These are phyloP conservation scores for Haematococcus lacustris DNA, from an alignment of 139 green algal species.

Conservation along the genomic window DNA sequence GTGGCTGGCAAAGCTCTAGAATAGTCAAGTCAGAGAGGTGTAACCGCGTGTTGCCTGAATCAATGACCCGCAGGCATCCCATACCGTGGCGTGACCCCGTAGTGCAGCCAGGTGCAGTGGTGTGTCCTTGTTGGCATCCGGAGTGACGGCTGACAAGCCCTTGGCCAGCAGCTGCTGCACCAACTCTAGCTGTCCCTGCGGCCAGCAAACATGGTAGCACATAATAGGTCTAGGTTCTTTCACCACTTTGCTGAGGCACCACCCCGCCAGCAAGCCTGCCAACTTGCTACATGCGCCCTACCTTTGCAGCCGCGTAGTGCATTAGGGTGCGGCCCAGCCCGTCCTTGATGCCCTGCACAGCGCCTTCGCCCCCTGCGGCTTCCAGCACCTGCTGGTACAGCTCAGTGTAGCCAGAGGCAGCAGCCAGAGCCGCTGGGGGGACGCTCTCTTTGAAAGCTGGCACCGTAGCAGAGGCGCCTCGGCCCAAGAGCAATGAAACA, in stretches of 20 bases:
- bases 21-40: too few species aligned
- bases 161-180: not conserved
- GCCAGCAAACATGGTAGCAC: too few species aligned
- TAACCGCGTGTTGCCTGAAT: too few species aligned
- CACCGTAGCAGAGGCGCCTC: constrained; percentile 7
- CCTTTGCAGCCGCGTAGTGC: not conserved
- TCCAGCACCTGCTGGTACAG: not conserved
- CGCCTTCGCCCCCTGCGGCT: not conserved
- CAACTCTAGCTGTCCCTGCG: not conserved
- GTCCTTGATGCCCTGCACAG: not conserved
- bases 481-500: not conserved
- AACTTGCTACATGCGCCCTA: not conserved
- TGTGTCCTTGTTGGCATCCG: not conserved
- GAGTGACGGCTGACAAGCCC: not conserved
- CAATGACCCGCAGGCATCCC: too few species aligned
- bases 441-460: constrained; percentile 14
- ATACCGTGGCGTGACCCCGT: not conserved
- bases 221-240: too few species aligned
- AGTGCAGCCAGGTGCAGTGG: not conserved
- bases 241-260: too few species aligned
- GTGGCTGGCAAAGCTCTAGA: too few species aligned
- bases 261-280: too few species aligned
- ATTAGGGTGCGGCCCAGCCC: not conserved
- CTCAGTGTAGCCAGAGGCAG: not conserved
- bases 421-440: not conserved